Evolutionary conservation across 108 stramenopile genomes (phyloP).

Genomic region (Skeletonema menzelii): DNA sequence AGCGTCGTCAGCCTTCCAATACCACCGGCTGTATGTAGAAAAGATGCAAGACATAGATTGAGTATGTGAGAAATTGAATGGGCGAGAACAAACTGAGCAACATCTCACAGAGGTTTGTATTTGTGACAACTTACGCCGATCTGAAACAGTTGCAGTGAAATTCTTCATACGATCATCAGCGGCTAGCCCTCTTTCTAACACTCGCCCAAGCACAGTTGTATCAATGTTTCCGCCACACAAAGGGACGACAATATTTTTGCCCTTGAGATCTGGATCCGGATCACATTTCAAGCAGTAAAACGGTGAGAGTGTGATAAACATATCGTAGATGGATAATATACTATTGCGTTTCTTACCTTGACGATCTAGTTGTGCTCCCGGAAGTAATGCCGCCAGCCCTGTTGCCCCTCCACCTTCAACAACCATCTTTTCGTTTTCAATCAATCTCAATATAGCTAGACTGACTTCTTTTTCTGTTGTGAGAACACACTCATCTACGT

Average conservation of each 20-base stretch:
- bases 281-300: not conserved
- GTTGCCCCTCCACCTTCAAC: conserved; percentile 92
- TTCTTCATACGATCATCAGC: conserved; percentile 91
- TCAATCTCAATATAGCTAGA: conserved; percentile 88
- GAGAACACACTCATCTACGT: conserved; percentile 88
- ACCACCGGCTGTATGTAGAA: conserved; percentile 41
- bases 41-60: not conserved
- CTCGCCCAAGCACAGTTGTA: conserved; percentile 90
- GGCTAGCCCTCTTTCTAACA: conserved; percentile 92
- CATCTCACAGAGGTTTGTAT: not conserved
- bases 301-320: not conserved
- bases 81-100: not conserved
- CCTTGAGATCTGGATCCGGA: conserved; percentile 81
- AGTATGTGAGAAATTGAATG: not conserved
- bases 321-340: not conserved
- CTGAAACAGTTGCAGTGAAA: conserved; percentile 92
- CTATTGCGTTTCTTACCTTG: not conserved
- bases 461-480: conserved; percentile 87
- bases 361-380: conserved; percentile 85
- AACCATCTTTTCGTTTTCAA: conserved; percentile 96
- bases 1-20: conserved; percentile 80
- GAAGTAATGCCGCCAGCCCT: conserved; percentile 92
- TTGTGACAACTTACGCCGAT: conserved; percentile 61
- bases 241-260: conserved; percentile 94
- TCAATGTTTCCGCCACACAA: conserved; percentile 98